Base-by-base conservation (phyloP, 805 yeast genomes). In the Kuraishia hungarica region DNA sequence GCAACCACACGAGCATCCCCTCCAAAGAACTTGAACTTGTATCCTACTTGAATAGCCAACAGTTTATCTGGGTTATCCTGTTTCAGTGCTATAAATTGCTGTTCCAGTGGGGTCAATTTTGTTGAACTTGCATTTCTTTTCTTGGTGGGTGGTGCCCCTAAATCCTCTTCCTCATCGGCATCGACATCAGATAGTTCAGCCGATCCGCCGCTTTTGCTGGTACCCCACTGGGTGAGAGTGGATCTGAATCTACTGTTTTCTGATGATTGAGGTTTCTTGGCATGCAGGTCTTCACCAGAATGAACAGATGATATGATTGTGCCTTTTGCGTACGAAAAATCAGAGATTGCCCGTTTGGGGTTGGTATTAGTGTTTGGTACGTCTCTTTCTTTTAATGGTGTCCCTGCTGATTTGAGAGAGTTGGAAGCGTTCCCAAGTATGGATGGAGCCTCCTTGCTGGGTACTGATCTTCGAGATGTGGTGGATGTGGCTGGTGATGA, bases 31-130 rank as follows among this genome's bases (percentile, higher is more conserved):
- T 88, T 89, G 71, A 83, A 94, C 67, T 90, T 91, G 71, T 93
- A 94, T 0, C 99, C 99, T 2, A 89, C 96, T 66, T 94, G 94
- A 24, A 93, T 77, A 0, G 94, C 84, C 8, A 94, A 72, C 1
- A 94, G 61, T 53, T 88, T 88, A 60, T 89, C 96, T 53, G 64
- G 64, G 64, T 93, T 72, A 1, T 68, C 62, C 5, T 68, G 60
- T 63, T 91, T 91, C 53, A 94, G 70, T 2, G 83, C 85, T 28
- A 83, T 72, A 57, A 84, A 83, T 67, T 92, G 97, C 58, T 78
- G 79, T 60, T 91, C 97, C 43, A 92, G 68, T 0, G 97, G 97
- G 0, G 96, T 87, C 51, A 85, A 68, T 55, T 73, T 73, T 4
- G 55, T 48, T 1, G 26, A 22, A 1, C 28, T n/a, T 22, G 39